Conservation (phyloP, 83 land plant genomes). For the Picea engelmannii region DNA sequence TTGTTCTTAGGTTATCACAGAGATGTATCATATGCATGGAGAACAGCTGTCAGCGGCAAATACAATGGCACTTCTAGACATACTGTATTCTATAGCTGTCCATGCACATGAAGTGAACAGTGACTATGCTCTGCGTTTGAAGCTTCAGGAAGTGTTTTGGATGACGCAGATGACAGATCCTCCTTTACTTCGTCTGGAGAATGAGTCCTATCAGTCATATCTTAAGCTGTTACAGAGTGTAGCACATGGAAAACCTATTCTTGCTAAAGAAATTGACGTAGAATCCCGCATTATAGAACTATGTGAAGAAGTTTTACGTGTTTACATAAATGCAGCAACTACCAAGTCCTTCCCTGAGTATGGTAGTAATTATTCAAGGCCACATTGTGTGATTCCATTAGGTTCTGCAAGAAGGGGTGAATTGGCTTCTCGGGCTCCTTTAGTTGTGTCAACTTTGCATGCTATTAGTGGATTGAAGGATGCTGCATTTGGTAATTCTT, state of each 20-base stretch:
- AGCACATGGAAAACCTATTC: constrained; percentile 43
- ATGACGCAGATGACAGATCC: constrained; percentile 78
- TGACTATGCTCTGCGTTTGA: constrained; percentile 46
- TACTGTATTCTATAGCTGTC: constrained; percentile 55
- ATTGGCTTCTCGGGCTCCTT: constrained; percentile 79
- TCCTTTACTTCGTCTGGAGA: no score
- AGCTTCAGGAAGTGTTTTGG: constrained; percentile 60
- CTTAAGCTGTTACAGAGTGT: constrained; percentile 71
- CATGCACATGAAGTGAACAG: constrained; percentile 77
- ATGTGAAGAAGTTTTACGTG: constrained; percentile 76
- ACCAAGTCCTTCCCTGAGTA: constrained; percentile 14
- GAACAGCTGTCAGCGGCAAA: no score
- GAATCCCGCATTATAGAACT: constrained; percentile 75
- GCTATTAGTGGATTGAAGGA: constrained; percentile 59
- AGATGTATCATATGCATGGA: no score
- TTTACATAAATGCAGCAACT: constrained; percentile 71
- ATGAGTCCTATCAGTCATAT: constrained; percentile 81
- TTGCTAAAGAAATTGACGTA: constrained; percentile 56
- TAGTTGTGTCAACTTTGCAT: constrained; percentile 69
- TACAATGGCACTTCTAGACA: no score
- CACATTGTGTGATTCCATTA: no score
- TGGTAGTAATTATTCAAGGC: no score
- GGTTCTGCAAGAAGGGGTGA: constrained; percentile 93
- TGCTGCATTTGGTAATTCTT: constrained; percentile 55
- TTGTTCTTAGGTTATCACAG: no score